phyloP scores from a whole-genome alignment of 305 asterid species.

The Euphrasia arctica region DNA sequence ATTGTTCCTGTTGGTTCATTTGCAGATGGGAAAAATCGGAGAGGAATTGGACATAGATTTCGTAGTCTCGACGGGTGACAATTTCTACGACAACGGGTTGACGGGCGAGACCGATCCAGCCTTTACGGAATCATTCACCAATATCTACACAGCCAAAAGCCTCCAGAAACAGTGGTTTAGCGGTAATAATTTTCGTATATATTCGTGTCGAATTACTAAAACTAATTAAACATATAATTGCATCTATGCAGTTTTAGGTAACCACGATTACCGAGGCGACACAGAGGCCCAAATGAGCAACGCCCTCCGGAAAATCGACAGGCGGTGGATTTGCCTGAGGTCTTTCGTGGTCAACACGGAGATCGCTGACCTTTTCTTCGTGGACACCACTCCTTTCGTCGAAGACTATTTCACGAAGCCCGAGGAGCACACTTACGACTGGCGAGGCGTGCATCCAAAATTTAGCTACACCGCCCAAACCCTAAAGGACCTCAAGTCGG shows the following conservation, averaged over 20 bases:
- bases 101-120: slow-evolving; percentile 60
- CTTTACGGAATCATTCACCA: slow-evolving; percentile 65
- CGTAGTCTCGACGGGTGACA: slow-evolving; percentile 87
- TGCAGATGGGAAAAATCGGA: slow-evolving; percentile 90
- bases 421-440: slow-evolving; percentile 52
- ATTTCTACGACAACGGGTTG: slow-evolving; percentile 82
- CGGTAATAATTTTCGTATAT: slow-evolving; percentile 30
- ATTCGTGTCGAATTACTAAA: too few relatives aligned
- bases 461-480: slow-evolving; percentile 38
- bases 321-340: slow-evolving; percentile 86
- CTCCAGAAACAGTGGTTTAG: slow-evolving; percentile 83
- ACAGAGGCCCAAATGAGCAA: slow-evolving; percentile 70
- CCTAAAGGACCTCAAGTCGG: slow-evolving; percentile 46
- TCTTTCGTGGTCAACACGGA: slow-evolving; percentile 75
- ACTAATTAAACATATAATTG: neutral
- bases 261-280: slow-evolving; percentile 92
- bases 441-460: slow-evolving; percentile 59
- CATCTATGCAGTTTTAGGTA: slow-evolving; percentile 77
- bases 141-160: slow-evolving; percentile 68
- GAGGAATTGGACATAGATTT: slow-evolving; percentile 63
- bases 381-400: slow-evolving; percentile 83
- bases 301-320: slow-evolving; percentile 52
- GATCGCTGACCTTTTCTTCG: slow-evolving; percentile 61
- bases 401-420: slow-evolving; percentile 45
- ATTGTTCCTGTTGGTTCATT: neutral